Percentiles rank a stretch among this genome's conserved stretches.
Evolutionary conservation across 495 filamentous ascomycete species (phyloP).

Genomic region (Podospora pseudoanserina): DNA sequence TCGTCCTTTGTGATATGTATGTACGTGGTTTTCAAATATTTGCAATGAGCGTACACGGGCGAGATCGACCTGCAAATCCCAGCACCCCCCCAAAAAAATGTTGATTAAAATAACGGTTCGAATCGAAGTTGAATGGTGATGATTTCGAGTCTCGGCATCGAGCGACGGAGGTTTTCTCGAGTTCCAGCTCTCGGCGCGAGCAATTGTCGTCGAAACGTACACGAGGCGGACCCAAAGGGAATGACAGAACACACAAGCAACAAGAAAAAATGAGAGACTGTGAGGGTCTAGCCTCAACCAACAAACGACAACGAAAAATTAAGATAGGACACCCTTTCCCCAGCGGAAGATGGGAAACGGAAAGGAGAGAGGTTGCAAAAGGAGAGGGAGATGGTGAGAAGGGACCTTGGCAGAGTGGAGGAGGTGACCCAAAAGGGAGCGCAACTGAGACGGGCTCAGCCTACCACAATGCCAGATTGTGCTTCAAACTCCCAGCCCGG

Average conservation of each 20-base stretch:
- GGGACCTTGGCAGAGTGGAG: constrained; percentile 1
- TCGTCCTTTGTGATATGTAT: not conserved
- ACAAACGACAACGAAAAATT: constrained; percentile 7
- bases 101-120: constrained; percentile 22
- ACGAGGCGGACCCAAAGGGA: constrained; percentile 21
- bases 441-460: constrained; percentile 6
- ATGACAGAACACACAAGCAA: constrained; percentile 31
- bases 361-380: constrained; percentile 6
- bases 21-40: constrained; percentile 3
- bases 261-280: constrained; percentile 12
- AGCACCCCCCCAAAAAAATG: constrained; percentile 18
- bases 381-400: constrained; percentile 3
- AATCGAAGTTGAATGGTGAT: constrained; percentile 19
- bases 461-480: constrained; percentile 10
- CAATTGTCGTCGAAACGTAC: constrained; percentile 20
- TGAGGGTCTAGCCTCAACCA: constrained; percentile 16
- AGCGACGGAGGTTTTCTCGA: not conserved
- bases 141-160: constrained; percentile 18
- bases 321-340: constrained; percentile 15
- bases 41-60: constrained; percentile 19
- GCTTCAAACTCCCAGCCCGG: not conserved
- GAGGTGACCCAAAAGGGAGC: not conserved
- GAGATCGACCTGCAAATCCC: constrained; percentile 37
- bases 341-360: constrained; percentile 3
- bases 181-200: constrained; percentile 7